Evolutionary conservation across 176 grass and related monocot species (phyloP), one percentile per base, ranked within the genome.

Genomic region (Triticum timopheevii): DNA sequence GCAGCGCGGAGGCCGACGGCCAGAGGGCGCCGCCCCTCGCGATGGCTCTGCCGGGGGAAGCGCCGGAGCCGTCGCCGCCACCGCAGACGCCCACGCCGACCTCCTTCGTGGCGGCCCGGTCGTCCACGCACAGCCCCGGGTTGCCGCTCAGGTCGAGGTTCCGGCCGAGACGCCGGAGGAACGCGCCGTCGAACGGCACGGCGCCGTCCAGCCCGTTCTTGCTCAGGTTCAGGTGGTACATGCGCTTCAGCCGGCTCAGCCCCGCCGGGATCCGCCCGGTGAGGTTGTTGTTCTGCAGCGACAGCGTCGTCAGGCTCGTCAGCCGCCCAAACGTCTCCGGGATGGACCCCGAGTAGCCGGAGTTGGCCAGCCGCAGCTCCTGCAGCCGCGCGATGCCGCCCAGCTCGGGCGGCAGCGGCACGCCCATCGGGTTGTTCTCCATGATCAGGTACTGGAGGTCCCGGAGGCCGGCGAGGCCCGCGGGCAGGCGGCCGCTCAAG

Each of bases 371-470:
- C 13, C 97, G 90, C 16, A 99, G 94, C 90, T 99, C 97, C 86
- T 93, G 92, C 6, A 99, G 93, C 83, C 89, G 88, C 34, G 83
- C 71, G 15, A 99, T 88, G 64, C 56, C 82, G 20, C 97, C 94
- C 0, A 99, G 87, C 89, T 94, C 88, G 0, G 85, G 0, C 19
- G 94, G 94, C 81, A 99, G 27, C 0, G 76, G 65, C 20, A 90
- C 85, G 30, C 86, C 88, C 89, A 94, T 94, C 11, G 94, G 97
- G 24, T 99, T 99, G 80, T 93, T 88, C 75, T 99, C 94, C 97
- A 99, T 94, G 59, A 99, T 99, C 36, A 99, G 88, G 79, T 93
- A 99, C 84, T 99, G 94, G 1, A 99, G 92, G 36, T 93, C 89
- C n/a, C 80, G 90, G 42, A 99, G 94, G 27, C 35, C 68, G 8